phyloP scores from a whole-genome alignment of 139 green algal species.

The Coelastrella sp. region DNA sequence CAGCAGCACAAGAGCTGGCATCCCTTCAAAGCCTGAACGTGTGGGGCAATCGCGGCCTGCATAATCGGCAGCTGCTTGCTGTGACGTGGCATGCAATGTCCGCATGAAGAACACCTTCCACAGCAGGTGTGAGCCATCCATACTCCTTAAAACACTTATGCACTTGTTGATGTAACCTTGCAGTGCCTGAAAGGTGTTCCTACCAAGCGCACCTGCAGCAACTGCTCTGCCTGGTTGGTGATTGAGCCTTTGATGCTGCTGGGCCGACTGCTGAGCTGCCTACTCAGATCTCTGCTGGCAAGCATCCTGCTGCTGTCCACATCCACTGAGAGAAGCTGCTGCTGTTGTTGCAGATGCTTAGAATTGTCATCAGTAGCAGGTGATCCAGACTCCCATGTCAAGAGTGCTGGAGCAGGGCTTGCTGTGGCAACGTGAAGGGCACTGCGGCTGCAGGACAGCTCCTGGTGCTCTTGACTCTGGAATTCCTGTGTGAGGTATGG shows the following conservation, averaged over 20 bases:
- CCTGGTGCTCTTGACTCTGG: background rate
- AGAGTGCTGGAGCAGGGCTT: background rate
- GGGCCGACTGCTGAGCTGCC: background rate
- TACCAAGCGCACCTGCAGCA: conserved; percentile 5
- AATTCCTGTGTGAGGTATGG: background rate
- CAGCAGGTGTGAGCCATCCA: no score
- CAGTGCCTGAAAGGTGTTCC: no score
- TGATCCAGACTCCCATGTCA: background rate
- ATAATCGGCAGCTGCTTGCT: no score
- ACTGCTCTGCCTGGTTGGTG: background rate
- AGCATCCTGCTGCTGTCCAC: background rate
- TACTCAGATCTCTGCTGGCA: background rate
- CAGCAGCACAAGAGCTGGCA: no score
- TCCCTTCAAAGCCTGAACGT: no score
- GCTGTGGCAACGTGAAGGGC: background rate
- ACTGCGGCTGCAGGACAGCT: background rate
- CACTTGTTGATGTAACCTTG: no score
- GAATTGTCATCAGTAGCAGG: background rate
- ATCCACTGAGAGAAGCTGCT: background rate
- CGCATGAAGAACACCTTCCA: no score
- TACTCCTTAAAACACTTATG: no score
- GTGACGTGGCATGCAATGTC: no score
- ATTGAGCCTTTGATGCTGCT: background rate
- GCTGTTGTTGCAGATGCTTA: background rate
- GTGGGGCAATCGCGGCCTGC: no score